Evolutionary conservation across 2,329 filamentous ascomycete species (phyloP).

Genomic region (Calonectria pauciramosa): DNA sequence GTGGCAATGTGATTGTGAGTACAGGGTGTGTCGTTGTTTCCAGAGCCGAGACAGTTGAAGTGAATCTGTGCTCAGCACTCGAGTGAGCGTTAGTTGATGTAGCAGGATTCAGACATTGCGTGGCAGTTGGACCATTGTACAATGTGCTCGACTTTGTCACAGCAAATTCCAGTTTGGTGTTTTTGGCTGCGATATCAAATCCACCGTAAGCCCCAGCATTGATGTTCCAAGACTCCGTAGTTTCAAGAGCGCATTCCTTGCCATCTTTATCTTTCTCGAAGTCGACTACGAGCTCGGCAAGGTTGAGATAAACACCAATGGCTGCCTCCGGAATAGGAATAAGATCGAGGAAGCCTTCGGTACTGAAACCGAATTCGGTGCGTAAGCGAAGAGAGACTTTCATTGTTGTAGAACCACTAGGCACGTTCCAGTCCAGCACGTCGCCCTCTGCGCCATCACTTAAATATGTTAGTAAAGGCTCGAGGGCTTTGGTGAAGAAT

Average conservation of each 20-base stretch:
- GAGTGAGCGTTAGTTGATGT: neutral
- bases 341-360: neutral
- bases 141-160: constrained; percentile 3
- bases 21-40: neutral
- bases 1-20: neutral
- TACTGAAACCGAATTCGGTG: neutral
- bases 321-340: neutral
- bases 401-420: neutral
- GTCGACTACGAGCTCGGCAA: neutral
- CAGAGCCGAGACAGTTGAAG: neutral
- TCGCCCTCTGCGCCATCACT: neutral
- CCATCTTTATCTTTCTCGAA: neutral
- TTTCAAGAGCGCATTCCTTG: neutral
- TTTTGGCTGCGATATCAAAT: neutral
- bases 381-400: constrained; percentile 15
- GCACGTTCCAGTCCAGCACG: neutral
- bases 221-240: constrained; percentile 5
- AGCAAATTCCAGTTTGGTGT: neutral
- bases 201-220: constrained; percentile 15
- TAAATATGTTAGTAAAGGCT: neutral
- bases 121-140: neutral
- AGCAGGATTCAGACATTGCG: neutral
- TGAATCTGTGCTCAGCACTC: neutral
- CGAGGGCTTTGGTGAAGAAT: no score
- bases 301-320: constrained; percentile 20